These are phyloP conservation scores for Boletus tomentosulus DNA, from an alignment of 768 basidiomycete genomes.

Conservation along the genomic window DNA sequence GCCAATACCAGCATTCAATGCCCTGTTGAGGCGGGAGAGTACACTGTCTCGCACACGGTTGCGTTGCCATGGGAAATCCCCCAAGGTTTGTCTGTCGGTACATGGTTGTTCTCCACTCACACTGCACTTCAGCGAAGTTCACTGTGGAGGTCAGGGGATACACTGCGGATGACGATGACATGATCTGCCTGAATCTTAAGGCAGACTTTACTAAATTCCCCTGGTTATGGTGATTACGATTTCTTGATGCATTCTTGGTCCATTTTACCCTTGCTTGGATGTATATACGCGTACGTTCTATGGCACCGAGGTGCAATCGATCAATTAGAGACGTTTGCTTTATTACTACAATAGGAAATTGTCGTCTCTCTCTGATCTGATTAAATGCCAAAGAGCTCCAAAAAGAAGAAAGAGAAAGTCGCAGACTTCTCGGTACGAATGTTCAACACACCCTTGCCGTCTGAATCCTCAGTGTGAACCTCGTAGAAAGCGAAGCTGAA, in stretches of 20 bases:
- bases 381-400: slow-evolving; percentile 79
- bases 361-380: not conserved
- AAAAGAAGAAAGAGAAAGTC: slow-evolving; percentile 82
- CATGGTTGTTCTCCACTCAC: not conserved
- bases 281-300: slow-evolving; percentile 6
- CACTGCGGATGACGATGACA: slow-evolving; percentile 64
- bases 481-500: slow-evolving; percentile 91
- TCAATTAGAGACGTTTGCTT: too few relatives aligned
- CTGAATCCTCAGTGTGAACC: not conserved
- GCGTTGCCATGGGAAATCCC: slow-evolving; percentile 91
- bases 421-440: slow-evolving; percentile 76
- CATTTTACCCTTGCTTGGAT: slow-evolving; percentile 1
- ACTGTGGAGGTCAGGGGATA: slow-evolving; percentile 62
- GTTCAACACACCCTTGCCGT: not conserved
- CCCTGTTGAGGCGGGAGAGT: slow-evolving; percentile 69
- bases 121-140: slow-evolving; percentile 69
- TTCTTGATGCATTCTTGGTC: not conserved
- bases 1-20: slow-evolving; percentile 78
- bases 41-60: slow-evolving; percentile 80
- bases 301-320: too few relatives aligned
- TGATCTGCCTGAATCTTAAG: slow-evolving; percentile 77
- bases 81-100: slow-evolving; percentile 41
- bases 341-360: slow-evolving; percentile 9
- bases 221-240: slow-evolving; percentile 28
- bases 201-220: slow-evolving; percentile 65